phyloP scores from a whole-genome alignment of 805 yeast species.

The Blastobotrys americana region DNA sequence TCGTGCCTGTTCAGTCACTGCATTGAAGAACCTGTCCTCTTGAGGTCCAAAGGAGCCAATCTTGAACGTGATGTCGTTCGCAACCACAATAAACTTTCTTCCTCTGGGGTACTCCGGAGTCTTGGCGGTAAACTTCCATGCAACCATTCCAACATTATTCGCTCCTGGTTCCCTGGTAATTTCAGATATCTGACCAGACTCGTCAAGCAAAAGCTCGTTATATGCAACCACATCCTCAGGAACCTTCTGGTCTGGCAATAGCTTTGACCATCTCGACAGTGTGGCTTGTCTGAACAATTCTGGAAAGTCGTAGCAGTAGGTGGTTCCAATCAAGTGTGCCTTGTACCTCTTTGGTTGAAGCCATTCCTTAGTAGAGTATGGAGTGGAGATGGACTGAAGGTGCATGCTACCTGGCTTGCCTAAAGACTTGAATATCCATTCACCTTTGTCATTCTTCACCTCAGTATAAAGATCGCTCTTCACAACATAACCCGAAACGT shows the following conservation, averaged over 20 bases:
- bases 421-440: constrained; percentile 94
- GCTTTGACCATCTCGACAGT: constrained; percentile 73
- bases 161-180: constrained; percentile 96
- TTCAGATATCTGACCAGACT: constrained; percentile 71
- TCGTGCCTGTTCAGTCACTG: constrained; percentile 88
- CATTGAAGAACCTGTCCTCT: constrained; percentile 87
- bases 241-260: constrained; percentile 17
- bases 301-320: constrained; percentile 98
- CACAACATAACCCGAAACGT: constrained; percentile 95
- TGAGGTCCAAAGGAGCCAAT: constrained; percentile 98
- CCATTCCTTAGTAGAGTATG: constrained; percentile 96
- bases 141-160: constrained; percentile 95
- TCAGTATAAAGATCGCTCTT: constrained; percentile 93
- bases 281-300: constrained; percentile 94
- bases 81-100: constrained; percentile 85
- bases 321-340: constrained; percentile 97
- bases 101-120: constrained; percentile 98
- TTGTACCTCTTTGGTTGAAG: constrained; percentile 97
- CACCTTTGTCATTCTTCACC: constrained; percentile 84
- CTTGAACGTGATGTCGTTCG: constrained; percentile 95
- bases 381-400: constrained; percentile 88
- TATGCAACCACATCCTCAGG: constrained; percentile 75
- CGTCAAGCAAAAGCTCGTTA: constrained; percentile 79
- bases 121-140: constrained; percentile 81
- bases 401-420: constrained; percentile 97